Percentiles rank a stretch among this genome's conserved stretches.
Evolutionary conservation across 306 rosid genomes (phyloP).

Genomic region (Dalbergia cochinchinensis): DNA sequence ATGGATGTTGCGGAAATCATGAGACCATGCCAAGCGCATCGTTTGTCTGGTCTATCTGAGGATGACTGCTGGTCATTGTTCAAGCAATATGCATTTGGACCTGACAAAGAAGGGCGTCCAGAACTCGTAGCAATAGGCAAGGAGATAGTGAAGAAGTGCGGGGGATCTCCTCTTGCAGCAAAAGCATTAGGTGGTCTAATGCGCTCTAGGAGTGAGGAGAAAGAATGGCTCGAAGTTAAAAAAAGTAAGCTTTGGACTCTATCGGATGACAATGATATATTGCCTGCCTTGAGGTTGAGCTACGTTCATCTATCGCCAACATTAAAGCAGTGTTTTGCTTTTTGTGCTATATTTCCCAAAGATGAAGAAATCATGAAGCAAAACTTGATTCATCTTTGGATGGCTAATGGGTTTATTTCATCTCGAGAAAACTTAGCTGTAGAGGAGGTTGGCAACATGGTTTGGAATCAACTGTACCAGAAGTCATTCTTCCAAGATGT

Average conservation of each 20-base stretch:
- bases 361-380: neutral
- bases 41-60: neutral
- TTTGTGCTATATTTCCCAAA: constrained; percentile 33
- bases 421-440: neutral
- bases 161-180: constrained; percentile 6
- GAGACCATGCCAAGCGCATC: neutral
- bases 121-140: too few species aligned
- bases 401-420: neutral
- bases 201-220: neutral
- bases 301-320: constrained; percentile 2
- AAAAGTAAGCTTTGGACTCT: neutral
- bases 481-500: too few species aligned
- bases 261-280: neutral
- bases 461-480: neutral
- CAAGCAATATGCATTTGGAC: too few species aligned
- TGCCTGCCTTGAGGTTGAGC: constrained; percentile 10
- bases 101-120: too few species aligned
- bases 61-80: neutral
- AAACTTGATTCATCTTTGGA: neutral
- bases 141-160: neutral
- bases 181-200: neutral
- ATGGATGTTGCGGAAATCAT: neutral
- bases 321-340: neutral
- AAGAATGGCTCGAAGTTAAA: neutral
- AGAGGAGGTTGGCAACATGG: neutral